A percentile compares a stretch with the other conserved stretches of the same genome.
Evolutionary conservation across 129 eudicot species (phyloP).

Genomic region (Rutidosis leptorrhynchoides): DNA sequence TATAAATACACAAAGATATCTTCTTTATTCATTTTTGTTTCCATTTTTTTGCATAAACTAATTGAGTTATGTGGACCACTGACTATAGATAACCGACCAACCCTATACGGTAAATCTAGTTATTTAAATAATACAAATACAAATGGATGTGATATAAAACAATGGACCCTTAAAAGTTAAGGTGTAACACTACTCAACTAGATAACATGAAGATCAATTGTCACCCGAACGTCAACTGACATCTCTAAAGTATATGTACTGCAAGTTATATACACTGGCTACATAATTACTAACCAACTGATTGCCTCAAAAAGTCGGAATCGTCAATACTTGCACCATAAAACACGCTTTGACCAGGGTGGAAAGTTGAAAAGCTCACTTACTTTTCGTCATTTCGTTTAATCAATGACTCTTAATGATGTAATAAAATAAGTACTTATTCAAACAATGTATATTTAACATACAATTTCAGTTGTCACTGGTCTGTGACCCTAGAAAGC

Average conservation of each 20-base stretch:
- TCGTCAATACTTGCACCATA: not conserved
- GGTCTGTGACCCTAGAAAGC: not conserved
- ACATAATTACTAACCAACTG: not conserved
- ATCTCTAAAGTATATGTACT: not conserved
- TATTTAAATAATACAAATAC: not conserved
- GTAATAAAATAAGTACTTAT: not conserved
- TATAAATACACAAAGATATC: slow-evolving; percentile 1
- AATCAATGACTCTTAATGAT: not conserved
- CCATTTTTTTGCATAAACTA: not conserved
- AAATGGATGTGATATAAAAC: not conserved
- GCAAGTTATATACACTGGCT: not conserved
- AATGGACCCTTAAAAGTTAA: not conserved
- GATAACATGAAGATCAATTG: not conserved
- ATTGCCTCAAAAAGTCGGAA: not conserved
- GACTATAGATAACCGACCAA: slow-evolving; percentile 1
- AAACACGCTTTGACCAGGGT: not conserved
- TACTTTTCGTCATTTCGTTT: not conserved
- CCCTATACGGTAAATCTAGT: not conserved
- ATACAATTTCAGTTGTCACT: not conserved
- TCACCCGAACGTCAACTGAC: not conserved
- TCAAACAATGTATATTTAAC: not conserved
- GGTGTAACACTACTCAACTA: not conserved
- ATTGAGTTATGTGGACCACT: not conserved
- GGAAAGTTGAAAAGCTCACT: not conserved
- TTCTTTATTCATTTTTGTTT: not conserved